Evolutionary conservation across 345 rosid species (phyloP).

Genomic region (Leavenworthia alabamica): DNA sequence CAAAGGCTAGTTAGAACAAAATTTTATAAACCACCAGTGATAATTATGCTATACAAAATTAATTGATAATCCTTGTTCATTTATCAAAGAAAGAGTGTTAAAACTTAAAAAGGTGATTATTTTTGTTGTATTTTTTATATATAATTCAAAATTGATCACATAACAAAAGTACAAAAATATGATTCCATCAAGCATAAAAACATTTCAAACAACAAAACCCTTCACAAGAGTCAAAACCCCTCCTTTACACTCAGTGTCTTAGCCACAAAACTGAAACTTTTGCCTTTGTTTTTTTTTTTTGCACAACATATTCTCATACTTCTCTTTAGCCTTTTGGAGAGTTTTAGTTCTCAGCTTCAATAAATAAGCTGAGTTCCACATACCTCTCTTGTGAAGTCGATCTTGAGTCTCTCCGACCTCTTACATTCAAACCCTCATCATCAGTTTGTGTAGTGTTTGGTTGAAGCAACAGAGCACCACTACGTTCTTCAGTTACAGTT

Average conservation of each 20-base stretch:
- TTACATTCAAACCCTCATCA: constrained; percentile 18
- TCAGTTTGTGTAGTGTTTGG: no score
- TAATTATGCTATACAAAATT: no score
- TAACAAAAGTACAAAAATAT: constrained; percentile 30
- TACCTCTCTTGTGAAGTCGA: constrained; percentile 33
- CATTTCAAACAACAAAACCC: constrained; percentile 32
- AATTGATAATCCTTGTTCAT: no score
- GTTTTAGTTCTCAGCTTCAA: no score
- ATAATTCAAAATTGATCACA: constrained; percentile 32
- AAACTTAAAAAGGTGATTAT: background rate
- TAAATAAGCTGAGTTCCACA: constrained; percentile 34
- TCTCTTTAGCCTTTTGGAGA: constrained; percentile 4
- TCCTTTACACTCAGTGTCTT: constrained; percentile 25
- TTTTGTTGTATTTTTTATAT: constrained; percentile 20
- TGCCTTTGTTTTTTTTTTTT: no score
- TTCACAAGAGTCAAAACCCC: constrained; percentile 19
- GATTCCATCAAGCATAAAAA: constrained; percentile 33
- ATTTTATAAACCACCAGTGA: no score
- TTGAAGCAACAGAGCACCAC: no score
- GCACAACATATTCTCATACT: no score
- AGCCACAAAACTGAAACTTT: constrained; percentile 24
- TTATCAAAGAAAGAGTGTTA: background rate
- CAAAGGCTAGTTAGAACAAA: no score
- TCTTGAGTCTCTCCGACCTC: constrained; percentile 28
- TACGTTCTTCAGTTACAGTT: no score